Base-by-base conservation (phyloP, 2,329 filamentous ascomycete species). In the Cladosporium sp. region DNA sequence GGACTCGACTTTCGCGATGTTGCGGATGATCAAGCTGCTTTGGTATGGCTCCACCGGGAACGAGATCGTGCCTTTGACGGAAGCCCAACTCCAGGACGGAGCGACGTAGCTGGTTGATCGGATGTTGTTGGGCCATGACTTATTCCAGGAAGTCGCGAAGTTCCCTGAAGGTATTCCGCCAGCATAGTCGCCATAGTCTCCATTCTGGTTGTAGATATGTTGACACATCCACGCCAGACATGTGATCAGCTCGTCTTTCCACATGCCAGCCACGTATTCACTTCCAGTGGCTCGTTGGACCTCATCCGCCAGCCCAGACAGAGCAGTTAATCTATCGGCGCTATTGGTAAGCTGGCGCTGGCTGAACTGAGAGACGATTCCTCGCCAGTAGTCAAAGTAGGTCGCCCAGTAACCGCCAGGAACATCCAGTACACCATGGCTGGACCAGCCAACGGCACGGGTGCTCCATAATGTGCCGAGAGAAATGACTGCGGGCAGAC, bases 11-110 rank as follows among this genome's bases (percentile, higher is more conserved):
- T 48, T 63, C 5, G 65, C 65, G 1, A 36, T 21, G 21, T 58
- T 49, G n/a, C 30, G 34, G 56, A 34, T 53, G 36, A 46, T 21
- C 21, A 18, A 34, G 14, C 34, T 23, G 21, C 14, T 21, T 36
- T 36, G 54, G n/a, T 58, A 58, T 39, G 32, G 32, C 32, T 58
- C 32, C 3, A 36, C 18, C n/a, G 54, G 28, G 21, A 58, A 58
- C n/a, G 18, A 23, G 28, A 58, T 36, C 8, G 30, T 51, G 46
- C 36, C 34, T 32, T 59, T 25, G 30, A 65, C 58, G 26, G 65
- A 67, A 8, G 65, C 65, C 65, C 62, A 67, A 18, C 57, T 62
- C 65, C 65, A 67, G 2, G 65, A 65, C 13, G 65, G 65, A 14
- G 65, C 65, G 28, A 61, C n/a, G 25, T 65, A 66, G 54, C 2